Percentiles rank a stretch among this genome's conserved stretches.
phyloP scores from a whole-genome alignment of 2,329 filamentous ascomycete species.

The Phyllosticta citrichinensis region DNA sequence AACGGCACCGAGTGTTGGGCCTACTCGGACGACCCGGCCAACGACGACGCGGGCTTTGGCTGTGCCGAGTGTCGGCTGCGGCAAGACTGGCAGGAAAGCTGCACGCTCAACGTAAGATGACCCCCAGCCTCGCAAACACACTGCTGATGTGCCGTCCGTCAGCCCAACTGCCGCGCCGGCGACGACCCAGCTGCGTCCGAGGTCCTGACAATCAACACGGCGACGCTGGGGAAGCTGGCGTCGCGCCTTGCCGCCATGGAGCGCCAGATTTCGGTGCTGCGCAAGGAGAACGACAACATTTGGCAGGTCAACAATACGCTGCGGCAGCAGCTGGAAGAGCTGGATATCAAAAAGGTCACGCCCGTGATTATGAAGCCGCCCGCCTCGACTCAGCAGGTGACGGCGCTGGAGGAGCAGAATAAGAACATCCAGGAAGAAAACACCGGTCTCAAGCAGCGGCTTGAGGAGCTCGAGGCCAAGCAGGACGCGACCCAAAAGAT shows the following conservation, averaged over 20 bases:
- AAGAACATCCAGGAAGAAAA: background rate
- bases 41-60: background rate
- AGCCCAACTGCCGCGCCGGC: background rate
- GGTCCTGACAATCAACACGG: background rate
- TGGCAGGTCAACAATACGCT: background rate
- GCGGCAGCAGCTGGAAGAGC: background rate
- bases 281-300: background rate
- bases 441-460: background rate
- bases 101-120: background rate
- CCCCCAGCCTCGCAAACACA: background rate
- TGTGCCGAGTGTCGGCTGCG: background rate
- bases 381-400: background rate
- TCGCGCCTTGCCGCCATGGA: background rate
- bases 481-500: background rate
- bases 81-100: background rate
- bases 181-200: background rate
- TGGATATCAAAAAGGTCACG: background rate
- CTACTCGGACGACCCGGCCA: background rate
- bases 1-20: background rate
- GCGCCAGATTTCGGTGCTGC: background rate
- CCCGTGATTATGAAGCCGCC: background rate
- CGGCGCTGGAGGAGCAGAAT: background rate
- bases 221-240: background rate
- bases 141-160: background rate
- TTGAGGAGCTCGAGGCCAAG: background rate